Conservation (phyloP, 805 yeast species). For the Wickerhamiella kurtzmanii region DNA sequence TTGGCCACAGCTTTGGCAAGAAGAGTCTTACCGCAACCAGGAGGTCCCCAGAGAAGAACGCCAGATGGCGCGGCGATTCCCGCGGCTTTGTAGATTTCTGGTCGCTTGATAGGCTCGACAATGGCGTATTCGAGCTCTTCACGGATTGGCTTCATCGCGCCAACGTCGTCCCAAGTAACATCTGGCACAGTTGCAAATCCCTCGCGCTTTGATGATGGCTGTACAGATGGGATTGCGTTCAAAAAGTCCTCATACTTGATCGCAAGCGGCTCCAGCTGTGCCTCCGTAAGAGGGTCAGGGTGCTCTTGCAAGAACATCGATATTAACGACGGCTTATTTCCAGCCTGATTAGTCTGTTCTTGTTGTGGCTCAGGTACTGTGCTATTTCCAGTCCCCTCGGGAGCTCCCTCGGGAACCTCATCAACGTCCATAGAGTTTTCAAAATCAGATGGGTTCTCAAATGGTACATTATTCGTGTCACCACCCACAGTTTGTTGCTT, state of each 20-base stretch:
- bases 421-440: background rate
- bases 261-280: slow-evolving; percentile 61
- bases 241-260: slow-evolving; percentile 71
- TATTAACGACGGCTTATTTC: slow-evolving; percentile 18
- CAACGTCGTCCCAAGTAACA: slow-evolving; percentile 90
- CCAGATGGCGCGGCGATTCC: slow-evolving; percentile 97
- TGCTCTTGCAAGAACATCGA: slow-evolving; percentile 47
- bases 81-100: slow-evolving; percentile 75
- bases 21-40: slow-evolving; percentile 96
- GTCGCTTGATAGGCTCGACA: slow-evolving; percentile 89
- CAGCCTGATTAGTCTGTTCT: background rate
- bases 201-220: slow-evolving; percentile 95
- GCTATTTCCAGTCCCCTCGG: slow-evolving; percentile 4
- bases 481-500: slow-evolving; percentile 4
- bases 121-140: slow-evolving; percentile 93
- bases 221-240: slow-evolving; percentile 78
- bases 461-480: background rate
- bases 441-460: too few species aligned
- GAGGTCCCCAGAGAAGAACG: slow-evolving; percentile 97
- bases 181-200: slow-evolving; percentile 98
- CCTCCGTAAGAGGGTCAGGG: slow-evolving; percentile 65
- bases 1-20: slow-evolving; percentile 96
- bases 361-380: too few species aligned
- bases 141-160: slow-evolving; percentile 69
- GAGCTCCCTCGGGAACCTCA: background rate